Conservation (phyloP, 371 early-diverging fungal species). For the Mortierella sp. region DNA sequence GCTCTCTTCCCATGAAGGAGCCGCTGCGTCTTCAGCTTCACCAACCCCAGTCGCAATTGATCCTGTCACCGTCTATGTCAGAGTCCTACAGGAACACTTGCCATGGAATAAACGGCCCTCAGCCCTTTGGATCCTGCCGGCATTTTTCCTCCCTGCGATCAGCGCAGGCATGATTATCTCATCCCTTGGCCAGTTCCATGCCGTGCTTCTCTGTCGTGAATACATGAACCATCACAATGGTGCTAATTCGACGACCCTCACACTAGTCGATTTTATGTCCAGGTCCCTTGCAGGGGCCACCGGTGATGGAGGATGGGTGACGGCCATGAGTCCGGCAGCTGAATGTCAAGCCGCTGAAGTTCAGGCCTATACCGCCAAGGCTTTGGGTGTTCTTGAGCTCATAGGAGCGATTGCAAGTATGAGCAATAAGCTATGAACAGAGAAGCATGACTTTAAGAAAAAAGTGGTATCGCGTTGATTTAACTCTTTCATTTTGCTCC, state of each 20-base stretch:
- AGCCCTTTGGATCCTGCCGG: slow-evolving; percentile 29
- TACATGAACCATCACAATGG: slow-evolving; percentile 30
- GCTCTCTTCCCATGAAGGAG: too few relatives aligned
- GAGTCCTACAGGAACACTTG: slow-evolving; percentile 21
- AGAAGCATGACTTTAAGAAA: background rate
- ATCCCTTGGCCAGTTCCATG: slow-evolving; percentile 29
- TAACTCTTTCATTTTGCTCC: background rate
- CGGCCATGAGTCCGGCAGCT: background rate
- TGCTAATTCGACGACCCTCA: slow-evolving; percentile 17
- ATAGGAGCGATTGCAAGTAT: slow-evolving; percentile 36
- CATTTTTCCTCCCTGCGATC: slow-evolving; percentile 15
- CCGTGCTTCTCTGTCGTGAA: slow-evolving; percentile 29
- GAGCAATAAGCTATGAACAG: background rate
- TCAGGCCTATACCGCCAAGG: slow-evolving; percentile 47
- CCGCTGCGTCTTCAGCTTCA: background rate
- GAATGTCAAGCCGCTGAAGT: slow-evolving; percentile 31
- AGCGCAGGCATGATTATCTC: slow-evolving; percentile 37
- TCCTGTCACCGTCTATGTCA: slow-evolving; percentile 27
- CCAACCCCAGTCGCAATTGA: slow-evolving; percentile 3
- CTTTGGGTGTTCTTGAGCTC: slow-evolving; percentile 20
- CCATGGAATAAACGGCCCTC: slow-evolving; percentile 49
- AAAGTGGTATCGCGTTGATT: background rate
- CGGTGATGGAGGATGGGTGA: background rate
- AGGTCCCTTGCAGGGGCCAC: background rate
- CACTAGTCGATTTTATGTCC: background rate